phyloP scores from a whole-genome alignment of 1,139 yeast species.

The Candida sp. region DNA sequence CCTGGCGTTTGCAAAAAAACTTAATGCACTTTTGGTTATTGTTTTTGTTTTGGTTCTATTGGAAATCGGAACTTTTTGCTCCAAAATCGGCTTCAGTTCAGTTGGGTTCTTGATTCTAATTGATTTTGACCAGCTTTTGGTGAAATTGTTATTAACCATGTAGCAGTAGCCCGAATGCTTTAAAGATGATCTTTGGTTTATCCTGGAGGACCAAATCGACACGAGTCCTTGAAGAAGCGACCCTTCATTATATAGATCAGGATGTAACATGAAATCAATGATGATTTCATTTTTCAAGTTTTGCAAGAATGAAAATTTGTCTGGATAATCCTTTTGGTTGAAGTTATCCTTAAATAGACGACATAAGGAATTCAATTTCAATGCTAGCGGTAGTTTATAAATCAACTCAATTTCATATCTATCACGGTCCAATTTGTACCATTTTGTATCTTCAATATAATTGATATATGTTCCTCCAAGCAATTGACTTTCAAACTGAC shows the following conservation, averaged over 20 bases:
- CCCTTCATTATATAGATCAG: neutral
- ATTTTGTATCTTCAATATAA: slow-evolving; percentile 18
- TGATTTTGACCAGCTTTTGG: neutral
- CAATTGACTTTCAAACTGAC: neutral
- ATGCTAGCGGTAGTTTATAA: slow-evolving; percentile 22
- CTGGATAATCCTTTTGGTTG: neutral
- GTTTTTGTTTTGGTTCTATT: slow-evolving; percentile 1
- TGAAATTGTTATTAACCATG: slow-evolving; percentile 4
- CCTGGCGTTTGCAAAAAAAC: neutral
- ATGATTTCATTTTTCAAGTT: neutral
- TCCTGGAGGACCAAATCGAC: slow-evolving; percentile 5
- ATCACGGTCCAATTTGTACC: slow-evolving; percentile 15
- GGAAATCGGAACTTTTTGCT: slow-evolving; percentile 1
- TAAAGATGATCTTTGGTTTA: slow-evolving; percentile 3
- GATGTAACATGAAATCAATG: slow-evolving; percentile 1
- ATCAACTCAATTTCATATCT: slow-evolving; percentile 9
- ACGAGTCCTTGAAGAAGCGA: neutral
- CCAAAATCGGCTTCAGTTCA: neutral
- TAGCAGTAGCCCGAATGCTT: slow-evolving; percentile 3
- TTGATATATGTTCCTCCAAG: neutral
- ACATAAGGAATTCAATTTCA: slow-evolving; percentile 16
- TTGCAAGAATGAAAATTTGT: neutral
- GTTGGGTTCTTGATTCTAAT: neutral
- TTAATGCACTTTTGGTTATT: slow-evolving; percentile 4
- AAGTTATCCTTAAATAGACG: slow-evolving; percentile 2